Evolutionary conservation across 2,329 filamentous ascomycete species (phyloP), one percentile per base, ranked within the genome.

Genomic region (Fusarium keratoplasticum): DNA sequence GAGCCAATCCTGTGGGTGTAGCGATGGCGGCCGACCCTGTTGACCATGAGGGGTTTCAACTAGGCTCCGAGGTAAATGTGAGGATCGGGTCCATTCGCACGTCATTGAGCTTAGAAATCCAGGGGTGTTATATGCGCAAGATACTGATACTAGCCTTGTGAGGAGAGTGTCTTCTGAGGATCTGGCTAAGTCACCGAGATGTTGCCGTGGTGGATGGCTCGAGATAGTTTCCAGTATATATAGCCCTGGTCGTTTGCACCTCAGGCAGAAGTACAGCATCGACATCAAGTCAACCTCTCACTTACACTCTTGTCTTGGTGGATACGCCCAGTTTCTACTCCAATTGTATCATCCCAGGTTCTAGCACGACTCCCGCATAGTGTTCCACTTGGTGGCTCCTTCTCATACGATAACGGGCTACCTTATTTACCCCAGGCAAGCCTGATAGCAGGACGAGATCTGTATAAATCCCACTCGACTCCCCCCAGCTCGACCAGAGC

Each of bases 81-180:
- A 44, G 40, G 31, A 61, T 36, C 36, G 29, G 40, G 18, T 14
- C 44, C 40, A 16, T 54, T 62, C 31, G 58, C 70, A 70, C 70
- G 61, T 62, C 66, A 73, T 70, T 36, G 27, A 36, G 66, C 61
- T 55, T 70, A 52, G 54, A 33, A 61, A 61, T 61, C 59, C 59
- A 52, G 22, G 59, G n/a, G 13, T 29, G 35, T n/a, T 42, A 31
- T 16, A 52, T 9, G 29, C 25, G 25, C 22, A 31, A 10, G 10
- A 18, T 31, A 20, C 31, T 35, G 22, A 57, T 35, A 20, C 18
- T 20, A 22, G 50, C 50, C 50, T 33, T 55, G n/a, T 35, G 50
- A 50, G 25, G 27, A 52, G 47, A 52, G 4, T 3, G 18, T 31
- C 27, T 52, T 5, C 27, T 52, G 27, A 55, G 29, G 11, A 16